A percentile compares a stretch with the other conserved stretches of the same genome.
Conservation (phyloP, 805 yeast genomes). For the Nakazawaea molendinolei region DNA sequence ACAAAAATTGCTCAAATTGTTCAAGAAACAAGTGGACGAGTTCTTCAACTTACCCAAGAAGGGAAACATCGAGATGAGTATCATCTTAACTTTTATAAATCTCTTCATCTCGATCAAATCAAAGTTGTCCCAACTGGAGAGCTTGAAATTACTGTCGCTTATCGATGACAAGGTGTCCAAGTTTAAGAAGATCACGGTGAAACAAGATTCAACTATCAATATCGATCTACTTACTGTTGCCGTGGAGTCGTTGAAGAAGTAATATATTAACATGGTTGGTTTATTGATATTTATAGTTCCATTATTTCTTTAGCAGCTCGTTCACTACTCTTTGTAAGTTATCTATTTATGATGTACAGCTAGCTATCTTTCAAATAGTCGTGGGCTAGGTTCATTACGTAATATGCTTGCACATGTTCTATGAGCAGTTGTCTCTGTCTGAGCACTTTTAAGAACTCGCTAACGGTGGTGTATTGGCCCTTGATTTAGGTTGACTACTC, state of each 20-base stretch:
- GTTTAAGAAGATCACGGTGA: not conserved
- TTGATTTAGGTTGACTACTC: slow-evolving; percentile 7
- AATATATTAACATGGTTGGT: not conserved
- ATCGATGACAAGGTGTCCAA: slow-evolving; percentile 4
- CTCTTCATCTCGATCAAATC: slow-evolving; percentile 21
- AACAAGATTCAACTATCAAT: not conserved
- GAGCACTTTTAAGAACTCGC: no score
- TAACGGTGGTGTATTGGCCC: slow-evolving; percentile 5
- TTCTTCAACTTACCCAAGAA: slow-evolving; percentile 21
- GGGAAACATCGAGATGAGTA: slow-evolving; percentile 26
- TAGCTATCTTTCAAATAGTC: no score
- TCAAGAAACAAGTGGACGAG: slow-evolving; percentile 30
- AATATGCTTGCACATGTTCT: no score
- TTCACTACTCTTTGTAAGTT: no score
- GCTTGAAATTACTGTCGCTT: not conserved
- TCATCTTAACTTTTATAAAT: slow-evolving; percentile 51
- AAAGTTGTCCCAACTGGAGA: slow-evolving; percentile 5
- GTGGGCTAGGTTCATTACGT: no score
- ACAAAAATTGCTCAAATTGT: slow-evolving; percentile 35
- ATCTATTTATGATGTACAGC: no score
- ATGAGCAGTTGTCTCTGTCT: no score
- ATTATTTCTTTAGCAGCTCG: no score
- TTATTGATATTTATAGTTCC: not conserved
- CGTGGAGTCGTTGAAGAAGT: slow-evolving; percentile 7
- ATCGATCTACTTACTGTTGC: slow-evolving; percentile 8